Base-by-base conservation (phyloP, 2,329 filamentous ascomycete species). In the Trichoderma pleuroti region DNA sequence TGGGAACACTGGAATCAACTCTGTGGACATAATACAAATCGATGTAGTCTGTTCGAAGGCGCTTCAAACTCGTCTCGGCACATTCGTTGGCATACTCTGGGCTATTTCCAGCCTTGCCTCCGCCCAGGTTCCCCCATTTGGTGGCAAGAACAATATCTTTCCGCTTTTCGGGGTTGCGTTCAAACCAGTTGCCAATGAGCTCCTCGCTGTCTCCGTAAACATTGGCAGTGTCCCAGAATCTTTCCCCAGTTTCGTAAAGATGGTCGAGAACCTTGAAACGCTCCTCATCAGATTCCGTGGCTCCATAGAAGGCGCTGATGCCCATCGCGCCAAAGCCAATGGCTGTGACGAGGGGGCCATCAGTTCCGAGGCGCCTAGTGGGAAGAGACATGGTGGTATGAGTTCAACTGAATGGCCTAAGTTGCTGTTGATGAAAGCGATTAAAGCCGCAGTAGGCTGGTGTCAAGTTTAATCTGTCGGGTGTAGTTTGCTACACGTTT, bases 21-120 rank as follows among this genome's bases (percentile, higher is more conserved):
- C 86, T 82, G 73, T 88, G 86, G 67, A 84, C 80, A 73, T 88
- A 87, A 73, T 86, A 84, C 32, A 90, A 80, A 74, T 90, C 88
- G 70, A 90, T 84, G 62, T 84, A 84, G 5, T 83, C 80, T 0
- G 86, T 82, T 1, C 84, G 83, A 2, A 91, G 78, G 18, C 82
- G 80, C 75, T 81, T 69, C 52, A 90, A 77, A 66, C 81, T 84
- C 26, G 71, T 72, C 30, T 78, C 78, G 61, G 71, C 74, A 4
- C 64, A 72, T 2, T 72, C 61, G 0, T 54, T 68, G 3, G 70
- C 7, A 74, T 81, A 72, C 2, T 60, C 69, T 3, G 72, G 57
- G 26, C 71, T 66, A 26, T 54, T 73, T 24, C 10, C 21, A 28
- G 59, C 28, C 10, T 30, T 42, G 8, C 21, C n/a, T 18, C n/a